phyloP scores from a whole-genome alignment of 495 filamentous ascomycete genomes.

The Astrothelium subdiscretum region DNA sequence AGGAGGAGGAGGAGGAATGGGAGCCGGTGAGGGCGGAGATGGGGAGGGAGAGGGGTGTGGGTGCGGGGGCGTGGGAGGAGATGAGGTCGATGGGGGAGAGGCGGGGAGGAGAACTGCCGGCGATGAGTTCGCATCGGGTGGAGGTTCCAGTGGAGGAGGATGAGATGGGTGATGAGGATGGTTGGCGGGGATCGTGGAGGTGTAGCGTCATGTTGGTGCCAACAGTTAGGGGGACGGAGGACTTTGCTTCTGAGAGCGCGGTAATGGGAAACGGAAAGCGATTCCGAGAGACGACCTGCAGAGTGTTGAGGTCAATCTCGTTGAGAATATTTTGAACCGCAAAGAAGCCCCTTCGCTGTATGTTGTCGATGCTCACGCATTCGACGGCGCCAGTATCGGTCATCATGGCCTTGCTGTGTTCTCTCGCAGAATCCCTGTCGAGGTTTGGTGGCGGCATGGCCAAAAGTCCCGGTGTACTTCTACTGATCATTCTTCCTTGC shows the following conservation, averaged over 20 bases:
- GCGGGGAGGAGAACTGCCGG: slow-evolving; percentile 12
- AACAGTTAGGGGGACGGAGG: slow-evolving; percentile 67
- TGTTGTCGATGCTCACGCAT: slow-evolving; percentile 69
- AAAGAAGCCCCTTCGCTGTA: slow-evolving; percentile 60
- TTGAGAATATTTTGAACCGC: slow-evolving; percentile 65
- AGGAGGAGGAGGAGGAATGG: slow-evolving; percentile 7
- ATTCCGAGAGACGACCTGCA: slow-evolving; percentile 58
- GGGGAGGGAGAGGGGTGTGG: slow-evolving; percentile 38
- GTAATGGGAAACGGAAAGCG: slow-evolving; percentile 76
- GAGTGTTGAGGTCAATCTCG: slow-evolving; percentile 71
- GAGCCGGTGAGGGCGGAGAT: slow-evolving; percentile 3
- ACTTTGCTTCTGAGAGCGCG: slow-evolving; percentile 64
- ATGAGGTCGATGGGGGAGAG: slow-evolving; percentile 22
- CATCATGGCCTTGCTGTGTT: slow-evolving; percentile 33
- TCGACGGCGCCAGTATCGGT: slow-evolving; percentile 65
- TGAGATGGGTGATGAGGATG: slow-evolving; percentile 23
- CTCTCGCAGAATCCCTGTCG: slow-evolving; percentile 27
- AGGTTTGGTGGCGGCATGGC: slow-evolving; percentile 20
- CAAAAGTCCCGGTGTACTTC: slow-evolving; percentile 54
- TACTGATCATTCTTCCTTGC: slow-evolving; percentile 53
- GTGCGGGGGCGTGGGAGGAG: slow-evolving; percentile 38
- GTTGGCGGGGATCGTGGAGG: slow-evolving; percentile 62
- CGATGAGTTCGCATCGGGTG: slow-evolving; percentile 30
- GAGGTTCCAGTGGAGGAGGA: slow-evolving; percentile 15
- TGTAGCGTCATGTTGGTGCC: slow-evolving; percentile 76